Conservation (phyloP, 306 rosid genomes). For the Sophora flavescens region DNA sequence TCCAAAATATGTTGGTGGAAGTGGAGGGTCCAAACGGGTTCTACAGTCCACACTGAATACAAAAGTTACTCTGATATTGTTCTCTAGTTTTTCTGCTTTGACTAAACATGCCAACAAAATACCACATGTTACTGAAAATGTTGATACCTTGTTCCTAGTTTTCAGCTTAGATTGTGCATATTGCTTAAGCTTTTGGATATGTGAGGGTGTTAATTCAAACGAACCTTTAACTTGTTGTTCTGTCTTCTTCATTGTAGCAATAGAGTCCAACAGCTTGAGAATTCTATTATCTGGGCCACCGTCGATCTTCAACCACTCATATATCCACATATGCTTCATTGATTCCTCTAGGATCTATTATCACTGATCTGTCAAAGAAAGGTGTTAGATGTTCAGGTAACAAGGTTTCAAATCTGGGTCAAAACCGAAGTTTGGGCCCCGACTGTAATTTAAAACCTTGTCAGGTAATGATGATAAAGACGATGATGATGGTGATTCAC, state of each 20-base stretch:
- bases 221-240: too few species aligned
- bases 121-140: constrained; percentile 48
- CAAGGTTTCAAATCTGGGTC: too few species aligned
- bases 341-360: too few species aligned
- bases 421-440: too few species aligned
- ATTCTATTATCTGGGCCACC: too few species aligned
- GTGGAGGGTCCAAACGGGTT: constrained; percentile 44
- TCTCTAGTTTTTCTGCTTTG: constrained; percentile 36
- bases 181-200: constrained; percentile 51
- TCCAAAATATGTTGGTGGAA: constrained; percentile 53
- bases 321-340: too few species aligned
- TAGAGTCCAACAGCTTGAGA: too few species aligned
- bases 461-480: too few species aligned
- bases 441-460: too few species aligned
- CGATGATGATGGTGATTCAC: neutral
- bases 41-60: constrained; percentile 49
- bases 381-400: constrained; percentile 15
- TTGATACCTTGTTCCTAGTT: constrained; percentile 7
- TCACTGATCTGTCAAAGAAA: too few species aligned
- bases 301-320: too few species aligned
- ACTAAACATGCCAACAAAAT: constrained; percentile 36
- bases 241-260: too few species aligned
- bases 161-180: constrained; percentile 6
- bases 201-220: constrained; percentile 12
- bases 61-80: neutral